Conservation (phyloP, 2,329 filamentous ascomycete genomes). For the Penicillium sp. region DNA sequence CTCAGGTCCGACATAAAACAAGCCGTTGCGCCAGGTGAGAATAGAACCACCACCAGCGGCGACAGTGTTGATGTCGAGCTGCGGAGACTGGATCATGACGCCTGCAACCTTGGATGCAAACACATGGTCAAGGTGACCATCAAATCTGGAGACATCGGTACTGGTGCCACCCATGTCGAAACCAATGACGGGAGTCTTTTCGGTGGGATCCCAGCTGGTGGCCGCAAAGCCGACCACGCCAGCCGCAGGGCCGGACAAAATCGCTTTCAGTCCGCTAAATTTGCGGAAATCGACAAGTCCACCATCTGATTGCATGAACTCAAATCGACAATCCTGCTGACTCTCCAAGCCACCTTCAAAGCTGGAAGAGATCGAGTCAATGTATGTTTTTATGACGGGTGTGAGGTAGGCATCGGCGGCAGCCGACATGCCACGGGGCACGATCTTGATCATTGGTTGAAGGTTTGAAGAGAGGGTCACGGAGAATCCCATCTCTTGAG, state of each 20-base stretch:
- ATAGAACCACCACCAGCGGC: slow-evolving; percentile 71
- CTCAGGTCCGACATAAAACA: slow-evolving; percentile 90
- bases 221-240: slow-evolving; percentile 91
- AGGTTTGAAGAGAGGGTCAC: slow-evolving; percentile 76
- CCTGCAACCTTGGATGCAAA: slow-evolving; percentile 93
- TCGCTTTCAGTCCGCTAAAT: slow-evolving; percentile 84
- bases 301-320: slow-evolving; percentile 95
- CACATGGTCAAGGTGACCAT: slow-evolving; percentile 85
- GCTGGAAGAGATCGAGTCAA: slow-evolving; percentile 55
- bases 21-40: slow-evolving; percentile 82
- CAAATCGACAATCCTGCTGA: slow-evolving; percentile 72
- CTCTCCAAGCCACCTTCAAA: slow-evolving; percentile 79
- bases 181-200: slow-evolving; percentile 81
- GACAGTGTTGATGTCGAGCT: slow-evolving; percentile 92
- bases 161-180: slow-evolving; percentile 96
- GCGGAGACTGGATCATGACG: slow-evolving; percentile 89
- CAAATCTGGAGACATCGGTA: slow-evolving; percentile 84
- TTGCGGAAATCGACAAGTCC: slow-evolving; percentile 57
- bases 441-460: slow-evolving; percentile 83
- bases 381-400: slow-evolving; percentile 75
- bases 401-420: slow-evolving; percentile 79
- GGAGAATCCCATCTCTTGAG: slow-evolving; percentile 74
- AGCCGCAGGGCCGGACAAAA: slow-evolving; percentile 87
- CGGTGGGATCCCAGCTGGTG: slow-evolving; percentile 81
- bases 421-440: slow-evolving; percentile 73